These are phyloP conservation scores for Eucalyptus sp. DNA, from an alignment of 345 rosid genomes.

Conservation along the genomic window DNA sequence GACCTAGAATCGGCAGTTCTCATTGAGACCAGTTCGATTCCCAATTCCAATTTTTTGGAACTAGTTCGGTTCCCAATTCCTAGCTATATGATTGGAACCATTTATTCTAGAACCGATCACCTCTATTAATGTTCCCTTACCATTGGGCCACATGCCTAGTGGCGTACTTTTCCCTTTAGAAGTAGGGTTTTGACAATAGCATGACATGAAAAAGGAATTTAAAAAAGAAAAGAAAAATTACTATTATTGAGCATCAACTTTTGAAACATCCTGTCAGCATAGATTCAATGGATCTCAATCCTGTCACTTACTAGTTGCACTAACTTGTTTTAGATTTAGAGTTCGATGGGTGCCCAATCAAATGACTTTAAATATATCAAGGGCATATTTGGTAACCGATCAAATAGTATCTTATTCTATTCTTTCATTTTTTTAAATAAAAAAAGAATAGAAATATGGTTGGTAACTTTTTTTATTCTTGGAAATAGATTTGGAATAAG, in stretches of 20 bases:
- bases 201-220: background rate
- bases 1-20: too few relatives aligned
- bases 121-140: too few relatives aligned
- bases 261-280: background rate
- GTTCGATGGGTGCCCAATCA: background rate
- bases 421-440: fast-evolving
- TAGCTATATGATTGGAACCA: too few relatives aligned
- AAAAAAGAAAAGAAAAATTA: background rate
- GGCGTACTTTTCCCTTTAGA: background rate
- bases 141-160: too few relatives aligned
- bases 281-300: background rate
- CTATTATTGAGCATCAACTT: background rate
- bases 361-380: background rate
- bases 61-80: fast-evolving
- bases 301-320: background rate
- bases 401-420: too few relatives aligned
- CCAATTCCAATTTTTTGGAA: too few relatives aligned
- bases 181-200: background rate
- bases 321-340: background rate
- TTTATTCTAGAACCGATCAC: too few relatives aligned
- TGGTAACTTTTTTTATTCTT: too few relatives aligned
- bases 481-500: too few relatives aligned
- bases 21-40: too few relatives aligned
- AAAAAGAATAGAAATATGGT: too few relatives aligned
- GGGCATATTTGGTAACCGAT: too few relatives aligned